Base-by-base conservation (phyloP, 306 rosid species). In the Cicer chorassanicum region DNA sequence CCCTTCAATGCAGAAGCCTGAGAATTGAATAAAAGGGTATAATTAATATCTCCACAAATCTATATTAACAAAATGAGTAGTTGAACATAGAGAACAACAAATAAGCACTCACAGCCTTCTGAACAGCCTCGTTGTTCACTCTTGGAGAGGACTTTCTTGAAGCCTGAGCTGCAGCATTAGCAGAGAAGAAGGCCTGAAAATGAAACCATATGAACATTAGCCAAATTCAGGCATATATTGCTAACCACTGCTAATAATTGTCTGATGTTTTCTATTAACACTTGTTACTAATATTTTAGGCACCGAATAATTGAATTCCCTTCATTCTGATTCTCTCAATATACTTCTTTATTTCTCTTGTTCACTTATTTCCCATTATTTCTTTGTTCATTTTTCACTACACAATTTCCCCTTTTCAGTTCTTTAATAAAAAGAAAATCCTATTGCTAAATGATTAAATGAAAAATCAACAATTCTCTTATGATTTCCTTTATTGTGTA, bases 1-100 rank as follows among this genome's bases (percentile, higher is more conserved):
- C 87, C 93, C 93, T 83, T 87, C 91, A 92, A 86, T 38, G 91
- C 96, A 84, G 87, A 92, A 84, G 98, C 98, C 98, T 92, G 85
- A 16, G 51, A 38, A 54, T 34, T 34, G 75, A 76, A 74, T 76
- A 48, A 18, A 38, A 63, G 53, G 64, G 45, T 70, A 70, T 7
- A 68, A 46, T 8, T 43, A 60, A 60, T 60, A 60, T n/a, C 65
- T 66, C 12, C 10, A 16, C 18, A 13, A 51, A 44, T 46, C 70
- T 38, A 48, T 21, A 56, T 65, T 21, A 75, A 78, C 21, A 18
- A 10, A 79, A 73, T 48, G 44, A 42, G 78, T 19, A 57, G 38
- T 64, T 56, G 50, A 81, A 73, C 39, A 42, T 8, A 72, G 64
- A 53, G 6, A 11, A 15, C 41, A 55, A 34, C 40, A 73, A 9